These are phyloP conservation scores for Skeletonema grethae DNA, from an alignment of 108 stramenopile species.

Conservation along the genomic window DNA sequence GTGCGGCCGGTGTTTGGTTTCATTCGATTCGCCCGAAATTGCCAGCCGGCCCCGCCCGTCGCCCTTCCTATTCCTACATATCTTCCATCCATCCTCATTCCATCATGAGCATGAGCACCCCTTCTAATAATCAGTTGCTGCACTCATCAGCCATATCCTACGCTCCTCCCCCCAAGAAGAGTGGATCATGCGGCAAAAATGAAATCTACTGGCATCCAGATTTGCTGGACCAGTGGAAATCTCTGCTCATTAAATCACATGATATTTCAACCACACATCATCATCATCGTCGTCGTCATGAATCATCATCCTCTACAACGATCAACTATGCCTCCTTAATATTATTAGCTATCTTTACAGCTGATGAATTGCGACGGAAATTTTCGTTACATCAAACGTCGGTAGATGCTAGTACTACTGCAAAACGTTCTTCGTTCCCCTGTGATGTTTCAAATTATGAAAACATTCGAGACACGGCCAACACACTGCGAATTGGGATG, in stretches of 20 bases:
- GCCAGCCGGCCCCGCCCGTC: no score
- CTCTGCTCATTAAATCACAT: not conserved
- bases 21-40: no score
- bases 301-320: not conserved
- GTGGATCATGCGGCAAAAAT: not conserved
- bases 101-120: not conserved
- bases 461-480: not conserved
- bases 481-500: constrained; percentile 49
- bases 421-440: not conserved
- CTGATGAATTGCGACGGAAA: not conserved
- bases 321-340: constrained; percentile 26
- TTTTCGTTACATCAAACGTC: constrained; percentile 5
- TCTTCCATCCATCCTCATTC: no score
- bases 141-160: not conserved
- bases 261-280: not conserved
- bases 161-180: not conserved
- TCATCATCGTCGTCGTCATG: not conserved
- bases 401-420: not conserved
- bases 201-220: constrained; percentile 19
- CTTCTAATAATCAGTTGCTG: not conserved
- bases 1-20: no score
- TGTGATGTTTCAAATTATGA: not conserved
- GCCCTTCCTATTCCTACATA: no score
- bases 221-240: constrained; percentile 16
- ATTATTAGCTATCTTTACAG: constrained; percentile 1